These are phyloP conservation scores for Chrysoporthe puriensis DNA, from an alignment of 2,329 filamentous ascomycete genomes.

Conservation along the genomic window DNA sequence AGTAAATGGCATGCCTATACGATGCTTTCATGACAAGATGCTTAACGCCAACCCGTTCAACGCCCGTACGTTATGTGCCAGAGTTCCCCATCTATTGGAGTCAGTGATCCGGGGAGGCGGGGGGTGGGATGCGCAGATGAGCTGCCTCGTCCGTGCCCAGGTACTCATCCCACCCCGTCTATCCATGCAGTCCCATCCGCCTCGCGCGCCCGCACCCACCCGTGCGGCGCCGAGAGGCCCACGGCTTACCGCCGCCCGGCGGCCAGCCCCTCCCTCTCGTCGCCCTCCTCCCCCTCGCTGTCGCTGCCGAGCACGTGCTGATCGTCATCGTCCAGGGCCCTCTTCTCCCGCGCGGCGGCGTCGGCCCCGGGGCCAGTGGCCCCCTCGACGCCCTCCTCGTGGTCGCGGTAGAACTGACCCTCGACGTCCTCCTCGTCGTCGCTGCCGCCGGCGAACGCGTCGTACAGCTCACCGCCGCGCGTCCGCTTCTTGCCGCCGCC, in stretches of 20 bases:
- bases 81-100: background rate
- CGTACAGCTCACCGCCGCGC: slow-evolving; percentile 88
- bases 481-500: slow-evolving; percentile 51
- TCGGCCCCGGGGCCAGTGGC: slow-evolving; percentile 31
- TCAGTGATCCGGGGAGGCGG: too few relatives aligned
- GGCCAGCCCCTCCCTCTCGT: slow-evolving; percentile 36
- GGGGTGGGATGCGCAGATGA: too few relatives aligned
- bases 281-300: slow-evolving; percentile 46
- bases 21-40: background rate
- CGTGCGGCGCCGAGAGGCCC: too few relatives aligned
- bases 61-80: background rate
- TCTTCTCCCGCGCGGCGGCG: slow-evolving; percentile 38
- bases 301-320: slow-evolving; percentile 57
- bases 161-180: too few relatives aligned
- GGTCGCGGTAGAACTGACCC: slow-evolving; percentile 38
- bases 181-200: too few relatives aligned
- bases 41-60: background rate
- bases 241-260: slow-evolving; percentile 20
- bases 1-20: background rate
- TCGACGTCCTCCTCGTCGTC: slow-evolving; percentile 68
- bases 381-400: slow-evolving; percentile 25
- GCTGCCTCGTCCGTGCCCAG: too few relatives aligned
- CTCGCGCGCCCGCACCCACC: too few relatives aligned
- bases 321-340: slow-evolving; percentile 38
- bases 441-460: slow-evolving; percentile 90